A percentile compares a stretch with the other conserved stretches of the same genome.
phyloP scores from a whole-genome alignment of 805 yeast species.

The Yarrowia sp. region DNA sequence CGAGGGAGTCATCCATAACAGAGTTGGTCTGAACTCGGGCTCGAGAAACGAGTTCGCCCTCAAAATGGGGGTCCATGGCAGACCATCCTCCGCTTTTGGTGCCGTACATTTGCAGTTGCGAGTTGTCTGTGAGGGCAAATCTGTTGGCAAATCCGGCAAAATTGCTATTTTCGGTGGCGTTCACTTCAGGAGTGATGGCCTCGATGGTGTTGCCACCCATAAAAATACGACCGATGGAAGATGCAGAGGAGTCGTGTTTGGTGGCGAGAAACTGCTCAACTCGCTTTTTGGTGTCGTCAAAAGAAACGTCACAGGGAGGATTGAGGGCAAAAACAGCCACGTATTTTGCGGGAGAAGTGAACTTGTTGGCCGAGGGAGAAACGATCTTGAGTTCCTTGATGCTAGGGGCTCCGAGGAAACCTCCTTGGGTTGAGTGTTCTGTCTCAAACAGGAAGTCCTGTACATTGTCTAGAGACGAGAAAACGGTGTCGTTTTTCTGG shows the following conservation, averaged over 20 bases:
- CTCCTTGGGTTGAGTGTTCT: neutral
- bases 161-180: neutral
- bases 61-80: constrained; percentile 7
- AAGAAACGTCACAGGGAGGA: neutral
- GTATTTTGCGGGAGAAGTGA: constrained; percentile 17
- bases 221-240: constrained; percentile 8
- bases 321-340: constrained; percentile 12
- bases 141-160: constrained; percentile 8
- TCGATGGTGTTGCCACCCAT: constrained; percentile 8
- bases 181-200: neutral
- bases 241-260: constrained; percentile 2
- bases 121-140: constrained; percentile 3
- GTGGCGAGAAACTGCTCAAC: constrained; percentile 1
- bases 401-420: constrained; percentile 12
- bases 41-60: constrained; percentile 12
- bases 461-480: constrained; percentile 1
- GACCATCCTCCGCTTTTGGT: constrained; percentile 20
- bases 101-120: constrained; percentile 16
- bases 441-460: neutral
- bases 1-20: neutral
- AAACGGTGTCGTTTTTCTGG: constrained; percentile 5
- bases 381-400: constrained; percentile 11
- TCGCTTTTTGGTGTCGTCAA: neutral
- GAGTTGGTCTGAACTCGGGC: neutral
- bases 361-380: neutral